Evolutionary conservation across 805 yeast species (phyloP).

Genomic region (Ogataea saltuana): DNA sequence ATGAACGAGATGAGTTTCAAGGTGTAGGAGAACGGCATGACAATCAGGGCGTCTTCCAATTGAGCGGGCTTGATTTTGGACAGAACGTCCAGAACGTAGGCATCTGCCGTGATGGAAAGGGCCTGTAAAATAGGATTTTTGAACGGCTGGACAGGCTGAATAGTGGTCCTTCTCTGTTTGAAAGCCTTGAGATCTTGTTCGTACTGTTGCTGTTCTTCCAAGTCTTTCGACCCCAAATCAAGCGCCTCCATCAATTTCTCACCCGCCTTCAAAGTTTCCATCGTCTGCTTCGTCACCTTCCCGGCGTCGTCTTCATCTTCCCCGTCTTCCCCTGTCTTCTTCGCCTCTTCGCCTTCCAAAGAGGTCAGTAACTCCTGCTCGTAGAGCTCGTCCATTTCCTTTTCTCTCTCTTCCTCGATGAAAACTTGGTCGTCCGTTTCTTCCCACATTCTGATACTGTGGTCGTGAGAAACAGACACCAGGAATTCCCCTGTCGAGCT

Average conservation of each 20-base stretch:
- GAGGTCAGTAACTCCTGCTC: slow-evolving; percentile 78
- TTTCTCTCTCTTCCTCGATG: slow-evolving; percentile 93
- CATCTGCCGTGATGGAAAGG: slow-evolving; percentile 67
- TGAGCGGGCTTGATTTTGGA: slow-evolving; percentile 77
- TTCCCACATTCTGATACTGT: slow-evolving; percentile 89
- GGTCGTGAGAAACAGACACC: slow-evolving; percentile 89
- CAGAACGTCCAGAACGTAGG: slow-evolving; percentile 74
- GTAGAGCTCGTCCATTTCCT: slow-evolving; percentile 89
- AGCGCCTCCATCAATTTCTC: slow-evolving; percentile 90
- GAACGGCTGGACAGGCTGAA: slow-evolving; percentile 59
- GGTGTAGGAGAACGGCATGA: slow-evolving; percentile 86
- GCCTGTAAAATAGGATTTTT: slow-evolving; percentile 76
- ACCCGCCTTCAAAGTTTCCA: slow-evolving; percentile 92
- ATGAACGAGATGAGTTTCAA: slow-evolving; percentile 69
- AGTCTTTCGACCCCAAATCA: slow-evolving; percentile 75
- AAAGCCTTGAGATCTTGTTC: slow-evolving; percentile 39
- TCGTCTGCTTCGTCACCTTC: slow-evolving; percentile 76
- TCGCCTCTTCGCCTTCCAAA: slow-evolving; percentile 52
- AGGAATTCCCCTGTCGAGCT: slow-evolving; percentile 69
- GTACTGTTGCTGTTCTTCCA: slow-evolving; percentile 56
- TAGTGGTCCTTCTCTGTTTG: slow-evolving; percentile 44
- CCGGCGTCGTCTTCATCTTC: slow-evolving; percentile 55
- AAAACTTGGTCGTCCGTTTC: slow-evolving; percentile 95
- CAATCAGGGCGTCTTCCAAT: slow-evolving; percentile 88
- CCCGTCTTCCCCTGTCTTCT: slow-evolving; percentile 38